Evolutionary conservation across 2,329 filamentous ascomycete genomes (phyloP).

Genomic region (Diaporthe ampelina): DNA sequence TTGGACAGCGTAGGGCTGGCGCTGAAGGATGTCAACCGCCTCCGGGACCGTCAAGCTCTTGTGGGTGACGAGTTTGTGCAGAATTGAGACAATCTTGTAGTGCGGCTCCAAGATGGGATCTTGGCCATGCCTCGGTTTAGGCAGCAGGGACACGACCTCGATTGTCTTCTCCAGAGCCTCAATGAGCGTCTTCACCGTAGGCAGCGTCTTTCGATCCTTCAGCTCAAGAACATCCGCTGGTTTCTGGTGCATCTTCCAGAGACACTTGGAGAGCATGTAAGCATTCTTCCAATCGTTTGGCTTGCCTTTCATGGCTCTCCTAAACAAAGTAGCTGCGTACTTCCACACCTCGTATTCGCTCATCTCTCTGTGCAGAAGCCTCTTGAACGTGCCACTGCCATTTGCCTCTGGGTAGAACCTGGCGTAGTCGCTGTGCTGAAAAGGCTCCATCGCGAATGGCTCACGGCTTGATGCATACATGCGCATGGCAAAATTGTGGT

Average conservation of each 20-base stretch:
- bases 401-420: constrained; percentile 68
- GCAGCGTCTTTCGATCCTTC: constrained; percentile 56
- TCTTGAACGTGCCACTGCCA: constrained; percentile 65
- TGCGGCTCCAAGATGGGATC: constrained; percentile 92
- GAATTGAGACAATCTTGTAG: constrained; percentile 87
- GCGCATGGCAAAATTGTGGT: constrained; percentile 72
- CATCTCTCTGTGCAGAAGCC: constrained; percentile 69
- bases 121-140: constrained; percentile 68
- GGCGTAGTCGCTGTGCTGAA: constrained; percentile 69
- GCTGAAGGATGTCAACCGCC: constrained; percentile 66
- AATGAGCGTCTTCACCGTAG: constrained; percentile 60
- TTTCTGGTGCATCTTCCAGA: constrained; percentile 75
- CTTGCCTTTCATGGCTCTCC: constrained; percentile 66
- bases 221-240: constrained; percentile 58
- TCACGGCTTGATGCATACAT: constrained; percentile 74
- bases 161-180: constrained; percentile 65
- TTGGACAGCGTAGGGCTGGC: constrained; percentile 67
- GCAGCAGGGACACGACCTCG: constrained; percentile 63
- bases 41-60: constrained; percentile 62
- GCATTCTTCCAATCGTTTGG: constrained; percentile 71
- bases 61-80: constrained; percentile 82
- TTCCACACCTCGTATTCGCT: constrained; percentile 73
- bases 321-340: constrained; percentile 69
- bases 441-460: constrained; percentile 74
- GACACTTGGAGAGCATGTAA: constrained; percentile 73